A percentile compares a stretch with the other conserved stretches of the same genome.
Evolutionary conservation across 108 stramenopile species (phyloP).

Genomic region (Nitzschia inconspicua): DNA sequence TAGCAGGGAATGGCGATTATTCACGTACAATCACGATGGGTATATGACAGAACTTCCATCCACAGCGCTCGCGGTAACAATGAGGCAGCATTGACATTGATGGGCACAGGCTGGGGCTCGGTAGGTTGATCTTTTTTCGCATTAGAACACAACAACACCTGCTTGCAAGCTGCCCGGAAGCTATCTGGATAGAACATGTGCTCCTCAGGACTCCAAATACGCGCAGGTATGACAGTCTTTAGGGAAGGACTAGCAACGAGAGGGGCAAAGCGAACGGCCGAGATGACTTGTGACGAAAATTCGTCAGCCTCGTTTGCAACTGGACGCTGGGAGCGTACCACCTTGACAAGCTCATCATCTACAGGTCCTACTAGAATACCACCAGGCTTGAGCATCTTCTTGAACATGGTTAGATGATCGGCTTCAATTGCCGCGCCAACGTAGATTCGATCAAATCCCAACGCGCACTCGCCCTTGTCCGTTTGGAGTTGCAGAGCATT

Average conservation of each 20-base stretch:
- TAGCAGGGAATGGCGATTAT: not conserved
- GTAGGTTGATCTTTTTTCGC: conserved; percentile 46
- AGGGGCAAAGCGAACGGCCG: conserved; percentile 74
- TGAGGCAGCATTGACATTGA: conserved; percentile 57
- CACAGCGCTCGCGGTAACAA: conserved; percentile 70
- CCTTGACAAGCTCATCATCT: conserved; percentile 78
- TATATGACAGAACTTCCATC: conserved; percentile 80
- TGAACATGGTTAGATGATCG: conserved; percentile 45
- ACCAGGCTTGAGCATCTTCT: conserved; percentile 68
- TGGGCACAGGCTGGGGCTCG: conserved; percentile 18
- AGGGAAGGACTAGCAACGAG: conserved; percentile 27
- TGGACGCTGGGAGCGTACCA: conserved; percentile 43
- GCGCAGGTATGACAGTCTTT: conserved; percentile 55
- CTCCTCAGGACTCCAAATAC: conserved; percentile 65
- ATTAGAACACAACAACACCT: conserved; percentile 70
- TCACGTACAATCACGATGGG: conserved; percentile 71
- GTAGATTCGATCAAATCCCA: conserved; percentile 88
- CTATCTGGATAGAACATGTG: conserved; percentile 58
- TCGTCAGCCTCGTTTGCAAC: conserved; percentile 25
- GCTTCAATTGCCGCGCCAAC: conserved; percentile 74
- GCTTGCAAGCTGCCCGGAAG: conserved; percentile 51
- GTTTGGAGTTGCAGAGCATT: conserved; percentile 61
- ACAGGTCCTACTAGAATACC: conserved; percentile 87
- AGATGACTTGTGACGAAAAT: conserved; percentile 60
- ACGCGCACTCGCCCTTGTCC: conserved; percentile 54